Percentiles rank a stretch among this genome's conserved stretches.
These are phyloP conservation scores for Pichia heedii DNA, from an alignment of 805 yeast species.

Conservation along the genomic window DNA sequence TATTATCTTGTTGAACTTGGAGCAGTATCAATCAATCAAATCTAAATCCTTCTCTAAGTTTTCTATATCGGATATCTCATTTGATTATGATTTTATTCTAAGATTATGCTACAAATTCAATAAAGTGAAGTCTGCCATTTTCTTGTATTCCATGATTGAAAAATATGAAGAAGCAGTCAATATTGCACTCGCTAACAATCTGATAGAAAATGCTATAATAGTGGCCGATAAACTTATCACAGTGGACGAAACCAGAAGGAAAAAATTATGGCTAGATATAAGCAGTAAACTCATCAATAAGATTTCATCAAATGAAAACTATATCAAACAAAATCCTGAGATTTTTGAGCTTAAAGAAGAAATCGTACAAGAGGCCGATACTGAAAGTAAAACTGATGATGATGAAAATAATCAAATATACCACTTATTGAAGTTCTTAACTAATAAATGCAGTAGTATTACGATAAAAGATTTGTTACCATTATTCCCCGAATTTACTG, in stretches of 20 bases:
- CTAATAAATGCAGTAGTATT: constrained; percentile 39
- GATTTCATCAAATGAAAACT: constrained; percentile 23
- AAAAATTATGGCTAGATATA: constrained; percentile 66
- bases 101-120: constrained; percentile 58
- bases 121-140: constrained; percentile 58
- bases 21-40: neutral
- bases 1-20: neutral
- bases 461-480: constrained; percentile 78
- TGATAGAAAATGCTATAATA: constrained; percentile 48
- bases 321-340: constrained; percentile 15
- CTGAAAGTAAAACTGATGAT: neutral
- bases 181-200: constrained; percentile 55
- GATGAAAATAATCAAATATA: constrained; percentile 21
- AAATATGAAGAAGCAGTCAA: constrained; percentile 75
- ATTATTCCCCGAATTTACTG: constrained; percentile 72
- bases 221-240: constrained; percentile 44
- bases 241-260: constrained; percentile 37
- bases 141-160: constrained; percentile 57
- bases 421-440: constrained; percentile 28
- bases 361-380: no score
- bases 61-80: constrained; percentile 29
- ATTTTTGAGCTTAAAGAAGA: constrained; percentile 1
- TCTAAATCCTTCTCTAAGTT: constrained; percentile 6
- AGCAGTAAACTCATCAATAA: constrained; percentile 39
- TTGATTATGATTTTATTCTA: constrained; percentile 67